Evolutionary conservation across 805 yeast species (phyloP).

Genomic region (Grigorovia humatica): DNA sequence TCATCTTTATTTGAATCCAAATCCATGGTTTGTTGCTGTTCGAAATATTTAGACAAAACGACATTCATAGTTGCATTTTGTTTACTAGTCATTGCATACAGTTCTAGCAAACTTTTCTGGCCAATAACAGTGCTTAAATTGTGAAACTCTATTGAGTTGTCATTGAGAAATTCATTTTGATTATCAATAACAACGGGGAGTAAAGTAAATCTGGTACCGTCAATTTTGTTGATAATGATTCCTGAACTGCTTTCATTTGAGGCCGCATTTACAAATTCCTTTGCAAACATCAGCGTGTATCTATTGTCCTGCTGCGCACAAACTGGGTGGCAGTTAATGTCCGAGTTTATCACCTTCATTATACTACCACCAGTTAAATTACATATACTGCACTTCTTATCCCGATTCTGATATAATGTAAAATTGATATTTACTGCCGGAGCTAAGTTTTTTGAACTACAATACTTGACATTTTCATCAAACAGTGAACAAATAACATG

Average conservation of each 20-base stretch:
- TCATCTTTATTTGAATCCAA: neutral
- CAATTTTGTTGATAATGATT: neutral
- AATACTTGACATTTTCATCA: constrained; percentile 36
- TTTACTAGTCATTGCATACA: constrained; percentile 8
- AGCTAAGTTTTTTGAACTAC: constrained; percentile 33
- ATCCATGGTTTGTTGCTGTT: constrained; percentile 1
- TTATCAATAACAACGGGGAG: constrained; percentile 9
- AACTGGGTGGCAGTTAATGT: constrained; percentile 14
- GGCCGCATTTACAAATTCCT: neutral
- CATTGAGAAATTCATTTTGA: neutral
- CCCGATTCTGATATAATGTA: constrained; percentile 24
- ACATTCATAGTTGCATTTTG: constrained; percentile 1
- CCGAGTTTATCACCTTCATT: constrained; percentile 15
- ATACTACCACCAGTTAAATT: constrained; percentile 38
- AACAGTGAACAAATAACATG: constrained; percentile 66
- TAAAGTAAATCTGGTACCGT: neutral
- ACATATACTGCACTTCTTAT: constrained; percentile 37
- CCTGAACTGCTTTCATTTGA: neutral
- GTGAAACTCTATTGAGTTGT: neutral
- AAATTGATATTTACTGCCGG: constrained; percentile 35
- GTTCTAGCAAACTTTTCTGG: constrained; percentile 4
- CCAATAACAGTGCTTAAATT: constrained; percentile 2
- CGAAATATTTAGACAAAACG: constrained; percentile 7
- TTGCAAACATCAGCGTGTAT: constrained; percentile 10
- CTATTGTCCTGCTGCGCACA: constrained; percentile 18